Base-by-base conservation (phyloP, 495 filamentous ascomycete species). In the Penicillium pulvis region DNA sequence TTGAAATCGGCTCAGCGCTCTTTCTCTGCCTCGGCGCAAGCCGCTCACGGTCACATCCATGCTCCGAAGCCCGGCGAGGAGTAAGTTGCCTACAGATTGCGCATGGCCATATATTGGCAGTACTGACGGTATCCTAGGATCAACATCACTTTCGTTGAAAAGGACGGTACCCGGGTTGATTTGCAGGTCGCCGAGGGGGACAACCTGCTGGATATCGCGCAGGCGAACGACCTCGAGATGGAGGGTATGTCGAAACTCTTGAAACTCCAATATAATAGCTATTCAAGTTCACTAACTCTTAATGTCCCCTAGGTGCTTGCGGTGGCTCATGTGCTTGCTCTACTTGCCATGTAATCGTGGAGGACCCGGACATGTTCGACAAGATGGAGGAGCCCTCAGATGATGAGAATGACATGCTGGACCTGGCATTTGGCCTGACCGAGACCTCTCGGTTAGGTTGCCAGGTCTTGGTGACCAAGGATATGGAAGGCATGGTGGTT, bases 351-450 rank as follows among this genome's bases (percentile, higher is more conserved):
- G 88, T 98, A 49, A 96, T 98, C 52, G 90, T 98, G 43, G 80
- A 87, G 56, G 87, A 90, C 66, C 83, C 90, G 4, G 88, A 86
- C 16, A 83, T 89, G 80, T 98, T 91, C 70, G 94, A 98, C 61
- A 87, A 86, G 76, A 93, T 98, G 79, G 83, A 87, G 46, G 95
- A 98, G 74, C 90, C 94, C 16, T 87, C 89, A 42, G 94, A 98
- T 71, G 95, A 98, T 71, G 94, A 98, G 83, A 98, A 98, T 72
- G 94, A 98, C 75, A 98, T 98, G 94, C 78, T 98, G 64, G 94
- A 98, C 71, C 72, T 98, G 58, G 94, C 94, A 0, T 98, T 98
- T 71, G 94, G 94, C 0, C 67, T 98, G 64, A 97, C 93, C 7
- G 94, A 98, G 78, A 98, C 95, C 47, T 96, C 91, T 45, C 83